Percentiles rank a stretch among this genome's conserved stretches.
Evolutionary conservation across 1,139 yeast genomes (phyloP).

Genomic region (Taphrina pruni): DNA sequence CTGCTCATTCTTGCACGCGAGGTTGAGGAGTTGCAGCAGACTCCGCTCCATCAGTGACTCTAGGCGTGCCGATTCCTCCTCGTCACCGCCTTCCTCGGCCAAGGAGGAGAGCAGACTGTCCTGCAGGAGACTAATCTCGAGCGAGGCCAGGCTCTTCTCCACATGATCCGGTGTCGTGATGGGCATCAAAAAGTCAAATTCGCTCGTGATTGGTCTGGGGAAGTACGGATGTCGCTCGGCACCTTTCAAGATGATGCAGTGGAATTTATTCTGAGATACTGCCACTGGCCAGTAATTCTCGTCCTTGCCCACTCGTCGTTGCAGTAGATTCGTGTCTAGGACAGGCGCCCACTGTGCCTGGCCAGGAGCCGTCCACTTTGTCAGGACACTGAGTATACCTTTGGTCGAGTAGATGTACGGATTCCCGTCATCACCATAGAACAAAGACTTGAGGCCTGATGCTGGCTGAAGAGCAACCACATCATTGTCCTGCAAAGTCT

Average conservation of each 20-base stretch:
- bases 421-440: slow-evolving; percentile 84
- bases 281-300: slow-evolving; percentile 86
- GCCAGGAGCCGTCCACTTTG: slow-evolving; percentile 73
- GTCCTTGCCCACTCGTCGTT: slow-evolving; percentile 59
- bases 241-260: slow-evolving; percentile 71
- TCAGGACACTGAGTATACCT: slow-evolving; percentile 70
- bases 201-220: slow-evolving; percentile 85
- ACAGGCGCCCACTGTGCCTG: slow-evolving; percentile 90
- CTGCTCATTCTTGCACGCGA: slow-evolving; percentile 72
- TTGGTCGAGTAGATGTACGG: slow-evolving; percentile 85
- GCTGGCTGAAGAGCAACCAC: slow-evolving; percentile 51
- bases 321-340: slow-evolving; percentile 63
- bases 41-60: slow-evolving; percentile 66
- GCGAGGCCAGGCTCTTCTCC: slow-evolving; percentile 48
- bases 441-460: slow-evolving; percentile 58
- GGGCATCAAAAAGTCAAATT: slow-evolving; percentile 73
- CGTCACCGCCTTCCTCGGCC: slow-evolving; percentile 50
- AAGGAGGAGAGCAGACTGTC: slow-evolving; percentile 49
- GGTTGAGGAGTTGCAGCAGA: slow-evolving; percentile 74
- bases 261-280: slow-evolving; percentile 60
- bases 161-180: slow-evolving; percentile 49
- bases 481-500: slow-evolving; percentile 54
- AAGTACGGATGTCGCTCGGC: slow-evolving; percentile 59
- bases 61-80: slow-evolving; percentile 50
- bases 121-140: slow-evolving; percentile 47